These are phyloP conservation scores for Pyricularia pennisetigena DNA, from an alignment of 2,329 filamentous ascomycete species.

Conservation along the genomic window DNA sequence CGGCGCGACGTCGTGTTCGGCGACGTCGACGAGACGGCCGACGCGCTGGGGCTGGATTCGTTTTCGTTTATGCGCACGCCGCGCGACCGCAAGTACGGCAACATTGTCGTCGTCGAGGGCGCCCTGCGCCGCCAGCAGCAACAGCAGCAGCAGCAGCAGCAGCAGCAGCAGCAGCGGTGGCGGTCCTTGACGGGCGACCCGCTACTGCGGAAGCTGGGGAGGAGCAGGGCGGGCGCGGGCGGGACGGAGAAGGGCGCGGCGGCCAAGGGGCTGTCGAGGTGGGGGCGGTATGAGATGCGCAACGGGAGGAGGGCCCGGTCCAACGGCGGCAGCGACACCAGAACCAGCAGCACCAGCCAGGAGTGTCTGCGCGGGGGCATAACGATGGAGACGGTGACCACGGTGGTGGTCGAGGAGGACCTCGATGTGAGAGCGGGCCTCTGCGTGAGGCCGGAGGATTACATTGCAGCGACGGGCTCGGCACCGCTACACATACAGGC, in stretches of 20 bases:
- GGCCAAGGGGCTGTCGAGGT: background rate
- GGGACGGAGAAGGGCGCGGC: no score
- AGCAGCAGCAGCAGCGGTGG: background rate
- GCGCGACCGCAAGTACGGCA: slow-evolving; percentile 16
- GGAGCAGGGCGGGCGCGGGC: no score
- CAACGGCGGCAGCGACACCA: slow-evolving; percentile 3
- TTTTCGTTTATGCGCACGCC: slow-evolving; percentile 23
- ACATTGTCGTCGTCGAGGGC: slow-evolving; percentile 21
- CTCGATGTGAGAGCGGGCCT: background rate
- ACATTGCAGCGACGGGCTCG: background rate
- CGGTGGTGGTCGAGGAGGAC: slow-evolving; percentile 18
- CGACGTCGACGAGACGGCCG: slow-evolving; percentile 12
- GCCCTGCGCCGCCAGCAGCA: slow-evolving; percentile 4
- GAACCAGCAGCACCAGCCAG: no score
- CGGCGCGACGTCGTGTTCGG: slow-evolving; percentile 17
- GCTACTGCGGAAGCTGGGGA: background rate
- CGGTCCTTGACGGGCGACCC: background rate
- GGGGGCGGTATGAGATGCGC: background rate
- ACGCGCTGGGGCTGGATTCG: slow-evolving; percentile 24
- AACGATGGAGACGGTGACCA: slow-evolving; percentile 19
- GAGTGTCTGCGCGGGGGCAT: slow-evolving; percentile 11
- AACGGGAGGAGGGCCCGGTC: background rate
- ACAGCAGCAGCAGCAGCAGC: background rate
- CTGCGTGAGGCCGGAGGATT: background rate
- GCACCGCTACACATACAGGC: background rate